Conservation (phyloP, 2,329 filamentous ascomycete species). For the Monosporascus ibericus region DNA sequence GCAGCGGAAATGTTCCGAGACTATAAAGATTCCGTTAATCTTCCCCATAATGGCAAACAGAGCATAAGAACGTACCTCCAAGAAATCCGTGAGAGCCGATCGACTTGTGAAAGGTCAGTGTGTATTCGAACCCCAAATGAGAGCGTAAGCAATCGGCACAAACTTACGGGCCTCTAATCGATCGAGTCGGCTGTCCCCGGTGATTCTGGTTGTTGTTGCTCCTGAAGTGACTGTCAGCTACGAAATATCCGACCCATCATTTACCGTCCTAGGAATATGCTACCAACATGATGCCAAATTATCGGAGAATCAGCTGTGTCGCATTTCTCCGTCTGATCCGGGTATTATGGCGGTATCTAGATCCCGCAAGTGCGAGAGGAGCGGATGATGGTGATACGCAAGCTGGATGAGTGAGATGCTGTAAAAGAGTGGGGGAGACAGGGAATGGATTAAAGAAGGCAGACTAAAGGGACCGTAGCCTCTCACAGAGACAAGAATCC, state of each 20-base stretch:
- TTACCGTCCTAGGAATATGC: neutral
- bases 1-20: constrained; percentile 24
- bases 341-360: no score
- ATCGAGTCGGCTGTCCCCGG: constrained; percentile 6
- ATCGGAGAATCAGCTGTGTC: neutral
- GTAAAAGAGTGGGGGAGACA: neutral
- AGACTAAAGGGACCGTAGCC: neutral
- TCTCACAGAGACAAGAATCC: no score
- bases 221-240: constrained; percentile 7
- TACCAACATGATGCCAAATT: constrained; percentile 12
- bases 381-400: neutral
- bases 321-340: neutral
- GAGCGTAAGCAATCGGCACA: neutral
- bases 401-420: neutral
- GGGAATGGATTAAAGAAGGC: neutral
- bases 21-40: constrained; percentile 1
- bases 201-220: constrained; percentile 10
- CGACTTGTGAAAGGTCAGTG: constrained; percentile 4
- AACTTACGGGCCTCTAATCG: constrained; percentile 21
- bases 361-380: no score
- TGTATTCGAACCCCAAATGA: neutral
- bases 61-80: constrained; percentile 11
- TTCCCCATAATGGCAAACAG: neutral
- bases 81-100: constrained; percentile 25
- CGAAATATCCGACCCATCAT: neutral